Base-by-base conservation (phyloP, 2,329 filamentous ascomycete species). In the Colletotrichum tropicicola region DNA sequence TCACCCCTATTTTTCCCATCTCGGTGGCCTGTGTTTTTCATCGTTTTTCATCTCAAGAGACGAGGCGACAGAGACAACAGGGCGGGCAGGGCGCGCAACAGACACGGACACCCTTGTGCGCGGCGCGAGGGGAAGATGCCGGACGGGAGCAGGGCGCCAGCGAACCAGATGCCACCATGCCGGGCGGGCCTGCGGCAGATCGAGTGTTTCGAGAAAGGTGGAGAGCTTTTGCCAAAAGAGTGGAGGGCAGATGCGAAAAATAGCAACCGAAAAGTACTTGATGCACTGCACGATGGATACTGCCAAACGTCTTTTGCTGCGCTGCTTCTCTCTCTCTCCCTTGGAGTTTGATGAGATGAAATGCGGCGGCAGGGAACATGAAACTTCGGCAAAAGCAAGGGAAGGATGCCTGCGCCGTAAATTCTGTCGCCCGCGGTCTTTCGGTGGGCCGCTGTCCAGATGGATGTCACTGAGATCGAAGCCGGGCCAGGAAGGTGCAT, bases 141-240 rank as follows among this genome's bases (percentile, higher is more conserved):
- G 37, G 25, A 35, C 10, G 41, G n/a, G 25, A 52, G 25, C 35
- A 37, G 25, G 35, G n/a, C 15, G 15, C 17, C 23, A 19, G 53
- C 28, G 35, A 23, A 45, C 37, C 41, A 37, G 53, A 55, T 44
- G 48, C 28, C 21, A 60, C 41, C 41, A 61, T n/a, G 28, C n/a
- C 30, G 21, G 43, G 48, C 47, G 56, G 56, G 61, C 47, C 49
- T 60, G 61, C 61, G 43, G 56, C 56, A 55, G 61, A 65, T 61
- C 48, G 55, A 35, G 57, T 56, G 62, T 65, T 65, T 65, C 57
- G 62, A 62, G 44, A 65, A 54, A 48, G 48, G 25, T 44, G 56
- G 56, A 37, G 12, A n/a, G 7, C 1, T 35, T 35, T 35, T 21
- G 17, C 13, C n/a, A 30, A n/a, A 23, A 30, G 10, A 51, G 57